Percentiles rank a stretch among this genome's conserved stretches.
These are phyloP conservation scores for Fusarium guadeloupense DNA, from an alignment of 2,329 filamentous ascomycete genomes.

Conservation along the genomic window DNA sequence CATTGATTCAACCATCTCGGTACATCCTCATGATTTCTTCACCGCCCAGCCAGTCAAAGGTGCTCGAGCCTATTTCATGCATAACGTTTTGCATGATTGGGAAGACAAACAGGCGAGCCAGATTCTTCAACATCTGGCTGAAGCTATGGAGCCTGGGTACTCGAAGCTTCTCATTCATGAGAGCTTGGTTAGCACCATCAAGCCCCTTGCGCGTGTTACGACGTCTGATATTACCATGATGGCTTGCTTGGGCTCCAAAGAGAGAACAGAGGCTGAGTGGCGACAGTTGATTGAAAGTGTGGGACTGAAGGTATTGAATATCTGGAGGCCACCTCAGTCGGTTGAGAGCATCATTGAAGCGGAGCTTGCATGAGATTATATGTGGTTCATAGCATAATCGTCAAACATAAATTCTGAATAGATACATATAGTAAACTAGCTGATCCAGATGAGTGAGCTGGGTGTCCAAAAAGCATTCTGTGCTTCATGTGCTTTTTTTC, in stretches of 20 bases:
- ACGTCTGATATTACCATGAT: conserved; percentile 50
- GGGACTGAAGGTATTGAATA: conserved; percentile 44
- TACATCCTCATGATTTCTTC: conserved; percentile 49
- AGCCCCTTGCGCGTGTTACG: conserved; percentile 44
- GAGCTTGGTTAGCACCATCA: conserved; percentile 45
- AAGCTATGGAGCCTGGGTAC: conserved; percentile 46
- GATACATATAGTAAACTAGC: too few species aligned
- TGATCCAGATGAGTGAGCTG: too few species aligned
- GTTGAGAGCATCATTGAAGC: conserved; percentile 46
- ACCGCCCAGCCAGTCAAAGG: conserved; percentile 52
- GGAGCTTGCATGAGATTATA: neutral
- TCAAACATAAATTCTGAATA: too few species aligned
- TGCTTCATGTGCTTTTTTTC: too few species aligned
- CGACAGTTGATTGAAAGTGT: conserved; percentile 36
- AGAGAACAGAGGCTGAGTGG: conserved; percentile 48
- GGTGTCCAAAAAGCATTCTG: too few species aligned
- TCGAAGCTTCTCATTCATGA: conserved; percentile 52
- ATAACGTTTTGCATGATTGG: conserved; percentile 62
- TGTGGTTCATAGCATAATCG: too few species aligned
- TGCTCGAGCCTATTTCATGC: conserved; percentile 56
- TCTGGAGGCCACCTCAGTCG: conserved; percentile 43
- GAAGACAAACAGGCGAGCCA: conserved; percentile 49
- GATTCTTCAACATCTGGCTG: conserved; percentile 44
- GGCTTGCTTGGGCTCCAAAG: conserved; percentile 43
- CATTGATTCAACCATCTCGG: conserved; percentile 39